Evolutionary conservation across 2,329 filamentous ascomycete species (phyloP).

Genomic region (Alternaria solani): DNA sequence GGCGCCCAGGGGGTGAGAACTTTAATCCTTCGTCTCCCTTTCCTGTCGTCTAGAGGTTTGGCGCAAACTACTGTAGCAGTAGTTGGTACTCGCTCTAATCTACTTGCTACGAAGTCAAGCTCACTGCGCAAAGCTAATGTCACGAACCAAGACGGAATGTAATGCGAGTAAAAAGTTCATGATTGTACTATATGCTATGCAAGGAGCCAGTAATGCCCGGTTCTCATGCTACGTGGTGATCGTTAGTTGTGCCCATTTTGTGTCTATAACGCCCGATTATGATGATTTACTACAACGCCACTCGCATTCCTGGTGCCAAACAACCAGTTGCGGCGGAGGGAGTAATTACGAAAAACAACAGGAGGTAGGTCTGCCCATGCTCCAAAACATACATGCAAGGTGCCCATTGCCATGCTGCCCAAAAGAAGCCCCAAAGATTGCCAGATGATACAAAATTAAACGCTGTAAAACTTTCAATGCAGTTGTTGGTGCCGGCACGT

Average conservation of each 20-base stretch:
- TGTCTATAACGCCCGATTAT: slow-evolving; percentile 16
- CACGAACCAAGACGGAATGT: background rate
- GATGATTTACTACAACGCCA: slow-evolving; percentile 19
- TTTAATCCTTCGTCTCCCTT: background rate
- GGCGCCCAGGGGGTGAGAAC: slow-evolving; percentile 4
- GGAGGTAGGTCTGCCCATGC: slow-evolving; percentile 5
- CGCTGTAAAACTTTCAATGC: slow-evolving; percentile 36
- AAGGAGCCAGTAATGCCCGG: slow-evolving; percentile 4
- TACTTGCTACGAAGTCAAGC: too few species aligned
- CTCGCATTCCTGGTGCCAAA: slow-evolving; percentile 11
- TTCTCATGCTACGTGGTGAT: slow-evolving; percentile 11
- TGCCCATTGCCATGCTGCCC: slow-evolving; percentile 7
- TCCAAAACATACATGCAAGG: slow-evolving; percentile 23
- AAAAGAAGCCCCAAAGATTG: slow-evolving; percentile 24
- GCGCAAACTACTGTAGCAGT: background rate
- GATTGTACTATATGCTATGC: slow-evolving; percentile 12
- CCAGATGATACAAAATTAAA: slow-evolving; percentile 35
- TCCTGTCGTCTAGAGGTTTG: background rate
- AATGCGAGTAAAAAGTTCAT: slow-evolving; percentile 3
- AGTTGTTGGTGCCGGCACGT: slow-evolving; percentile 27
- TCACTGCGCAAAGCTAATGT: background rate
- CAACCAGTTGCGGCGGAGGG: slow-evolving; percentile 12
- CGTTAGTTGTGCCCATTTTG: slow-evolving; percentile 17
- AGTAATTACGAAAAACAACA: slow-evolving; percentile 10
- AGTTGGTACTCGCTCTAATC: too few species aligned